Conservation (phyloP, 2,329 filamentous ascomycete species). For the Blastomyces emzantsi region DNA sequence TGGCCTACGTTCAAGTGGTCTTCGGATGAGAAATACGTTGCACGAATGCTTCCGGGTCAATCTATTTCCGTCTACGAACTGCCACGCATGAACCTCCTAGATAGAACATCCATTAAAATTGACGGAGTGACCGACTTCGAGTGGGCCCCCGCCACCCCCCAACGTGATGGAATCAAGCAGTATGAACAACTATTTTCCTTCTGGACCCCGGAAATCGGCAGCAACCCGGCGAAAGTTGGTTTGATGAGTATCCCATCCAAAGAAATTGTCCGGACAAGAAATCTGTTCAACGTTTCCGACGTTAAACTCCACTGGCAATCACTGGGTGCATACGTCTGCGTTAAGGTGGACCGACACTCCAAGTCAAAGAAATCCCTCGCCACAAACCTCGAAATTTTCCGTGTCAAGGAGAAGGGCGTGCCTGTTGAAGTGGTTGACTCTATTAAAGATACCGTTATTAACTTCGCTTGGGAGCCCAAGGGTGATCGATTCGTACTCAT, state of each 20-base stretch:
- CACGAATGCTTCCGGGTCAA: slow-evolving; percentile 75
- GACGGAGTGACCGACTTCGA: slow-evolving; percentile 97
- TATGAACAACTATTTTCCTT: slow-evolving; percentile 97
- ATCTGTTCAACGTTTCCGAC: slow-evolving; percentile 96
- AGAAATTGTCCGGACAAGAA: slow-evolving; percentile 85
- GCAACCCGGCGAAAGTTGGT: slow-evolving; percentile 93
- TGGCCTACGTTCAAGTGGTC: slow-evolving; percentile 99
- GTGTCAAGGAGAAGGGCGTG: slow-evolving; percentile 92
- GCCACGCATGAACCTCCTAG: slow-evolving; percentile 78
- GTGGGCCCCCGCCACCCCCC: slow-evolving; percentile 79
- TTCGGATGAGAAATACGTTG: slow-evolving; percentile 92
- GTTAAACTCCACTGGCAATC: slow-evolving; percentile 99
- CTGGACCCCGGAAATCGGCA: slow-evolving; percentile 97
- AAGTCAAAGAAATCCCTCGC: slow-evolving; percentile 98
- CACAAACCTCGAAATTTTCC: slow-evolving; percentile 97
- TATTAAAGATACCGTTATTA: slow-evolving; percentile 97
- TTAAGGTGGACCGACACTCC: slow-evolving; percentile 97
- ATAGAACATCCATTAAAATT: slow-evolving; percentile 90
- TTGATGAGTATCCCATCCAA: slow-evolving; percentile 95
- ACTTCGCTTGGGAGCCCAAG: slow-evolving; percentile 99
- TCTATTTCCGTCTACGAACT: slow-evolving; percentile 89
- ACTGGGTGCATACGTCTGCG: slow-evolving; percentile 84
- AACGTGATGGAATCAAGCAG: slow-evolving; percentile 74
- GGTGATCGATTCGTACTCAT: slow-evolving; percentile 96
- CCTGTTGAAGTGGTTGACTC: slow-evolving; percentile 96